Base-by-base conservation (phyloP, 345 rosid species). In the Physaria fendleri region DNA sequence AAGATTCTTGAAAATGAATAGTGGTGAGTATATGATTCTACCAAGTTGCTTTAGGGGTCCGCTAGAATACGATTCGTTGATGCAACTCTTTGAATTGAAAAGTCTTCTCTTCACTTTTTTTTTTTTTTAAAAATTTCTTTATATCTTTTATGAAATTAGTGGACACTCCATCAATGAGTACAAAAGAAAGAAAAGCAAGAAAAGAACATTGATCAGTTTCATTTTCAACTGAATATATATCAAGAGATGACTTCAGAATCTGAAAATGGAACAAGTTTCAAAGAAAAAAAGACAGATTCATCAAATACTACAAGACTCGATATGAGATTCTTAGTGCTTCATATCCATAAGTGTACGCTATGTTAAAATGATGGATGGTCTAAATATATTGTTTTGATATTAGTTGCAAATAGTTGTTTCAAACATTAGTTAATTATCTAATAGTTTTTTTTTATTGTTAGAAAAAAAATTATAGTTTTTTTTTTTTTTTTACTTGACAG, bases 31-130 rank as follows among this genome's bases (percentile, higher is more conserved):
- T 41, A 41, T 41, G 10, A 45, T 45, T 21, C 30, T 45, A 23
- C 27, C 11, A 11, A 24, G 11, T 45, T 45, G 16, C 17, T 64
- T 75, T 24, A 79, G 79, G 81, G 84, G 78, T 71, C 81, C 79
- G 59, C 23, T 0, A 2, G 88, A 78, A 81, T 85, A 65, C 57
- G 86, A 79, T 85, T 77, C 86, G 76, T 23, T 43, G 30, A 43
- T 22, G 30, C 14, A 45, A 45, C 30, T 45, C 23, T 1, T 1
- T 8, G 9, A 16, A 40, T 40, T 41, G 45, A 17, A 17, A 41
- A 41, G 45, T 41, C 23, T 17, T 41, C 45, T 39, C 43, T 6
- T 8, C 11, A 39, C 43, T 39, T 16, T 39, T 38, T 38, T 0
- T 5, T 39, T 39, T 15, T 11, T 39, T 39, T 39, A 39, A 1